Evolutionary conservation across 805 yeast genomes (phyloP).

Genomic region (baker's yeast (Saccharomyces cerevisiae)): DNA sequence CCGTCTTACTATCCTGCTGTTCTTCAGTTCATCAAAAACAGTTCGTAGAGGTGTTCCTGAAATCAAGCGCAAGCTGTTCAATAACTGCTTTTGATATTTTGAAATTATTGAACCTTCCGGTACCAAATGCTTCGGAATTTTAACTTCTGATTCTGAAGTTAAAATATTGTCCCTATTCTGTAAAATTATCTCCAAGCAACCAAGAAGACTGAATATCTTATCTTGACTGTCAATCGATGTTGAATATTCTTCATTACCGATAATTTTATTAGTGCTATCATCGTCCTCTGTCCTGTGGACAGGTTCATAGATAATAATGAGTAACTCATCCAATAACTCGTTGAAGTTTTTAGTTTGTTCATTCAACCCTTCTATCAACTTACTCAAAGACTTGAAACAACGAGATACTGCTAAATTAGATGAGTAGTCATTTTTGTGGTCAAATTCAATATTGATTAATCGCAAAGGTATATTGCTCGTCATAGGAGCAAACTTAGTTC

Average conservation of each 20-base stretch:
- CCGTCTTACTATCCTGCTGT: slow-evolving; percentile 17
- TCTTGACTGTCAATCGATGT: slow-evolving; percentile 71
- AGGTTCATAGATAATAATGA: slow-evolving; percentile 23
- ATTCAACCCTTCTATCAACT: slow-evolving; percentile 13
- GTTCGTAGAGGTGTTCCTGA: slow-evolving; percentile 25
- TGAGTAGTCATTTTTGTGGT: slow-evolving; percentile 15
- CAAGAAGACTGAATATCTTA: slow-evolving; percentile 49
- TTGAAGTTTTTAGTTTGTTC: slow-evolving; percentile 24
- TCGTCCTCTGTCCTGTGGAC: slow-evolving; percentile 7
- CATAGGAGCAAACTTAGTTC: slow-evolving; percentile 10
- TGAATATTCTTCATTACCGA: slow-evolving; percentile 70
- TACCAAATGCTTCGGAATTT: slow-evolving; percentile 12
- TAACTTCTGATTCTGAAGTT: slow-evolving; percentile 22
- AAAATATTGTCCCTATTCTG: slow-evolving; percentile 35
- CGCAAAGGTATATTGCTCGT: slow-evolving; percentile 1
- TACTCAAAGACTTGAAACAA: slow-evolving; percentile 15
- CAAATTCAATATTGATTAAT: slow-evolving; percentile 11
- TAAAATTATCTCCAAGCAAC: slow-evolving; percentile 42
- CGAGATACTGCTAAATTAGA: slow-evolving; percentile 14
- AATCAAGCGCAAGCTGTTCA: slow-evolving; percentile 17
- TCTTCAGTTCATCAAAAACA: slow-evolving; percentile 29
- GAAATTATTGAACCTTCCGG: slow-evolving; percentile 20
- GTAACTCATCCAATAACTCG: slow-evolving; percentile 8
- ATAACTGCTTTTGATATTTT: slow-evolving; percentile 26
- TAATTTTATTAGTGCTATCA: slow-evolving; percentile 29